Evolutionary conservation across 106 monocot genomes (phyloP), one percentile per base, ranked within the genome.

Genomic region (Narthecium ossifragum): DNA sequence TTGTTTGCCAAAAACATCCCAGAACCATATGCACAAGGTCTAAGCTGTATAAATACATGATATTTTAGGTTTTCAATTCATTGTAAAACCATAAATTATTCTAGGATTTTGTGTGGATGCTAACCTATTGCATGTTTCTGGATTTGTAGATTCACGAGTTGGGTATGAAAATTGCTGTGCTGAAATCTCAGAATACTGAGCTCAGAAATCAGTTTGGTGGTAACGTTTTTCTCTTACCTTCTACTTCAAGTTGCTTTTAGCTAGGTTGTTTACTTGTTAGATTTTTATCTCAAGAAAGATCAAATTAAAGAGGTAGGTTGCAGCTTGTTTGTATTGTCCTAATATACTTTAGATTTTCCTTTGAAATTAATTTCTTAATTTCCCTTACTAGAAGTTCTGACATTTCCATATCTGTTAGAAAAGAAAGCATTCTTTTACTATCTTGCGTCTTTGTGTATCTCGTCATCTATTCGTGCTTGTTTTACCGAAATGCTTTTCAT

Each of bases 101-200:
- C 43, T 18, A n/a, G n/a, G n/a, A n/a, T 43, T 43, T 18, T 43
- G 18, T 43, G 18, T 6, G 4, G 17, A 43, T 43, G 11, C 43
- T 6, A 4, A 13, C 18, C 43, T 43, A 17, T 17, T 18, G 18
- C 14, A 18, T 10, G 5, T 43, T 43, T 13, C 43, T 43, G 11
- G 23, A 57, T 45, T 63, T 80, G 20, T 68, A 93, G 90, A 96
- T 96, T 48, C 96, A 96, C 68, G 90, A 96, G 53, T 59, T 96
- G 75, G 80, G 66, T 47, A 96, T 96, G 96, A 96, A 96, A 66
- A 86, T 96, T 40, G 86, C 86, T 41, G 60, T 96, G 34, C 80
- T 86, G 41, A 90, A 87, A 45, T 81, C 90, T 47, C 90, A 90
- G 74, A 96, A 96, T 69, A 31, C 70, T 39, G 96, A 96, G 40